Evolutionary conservation across 2,329 filamentous ascomycete genomes (phyloP).

Genomic region (Dryadomyces quercus-mongolicae): DNA sequence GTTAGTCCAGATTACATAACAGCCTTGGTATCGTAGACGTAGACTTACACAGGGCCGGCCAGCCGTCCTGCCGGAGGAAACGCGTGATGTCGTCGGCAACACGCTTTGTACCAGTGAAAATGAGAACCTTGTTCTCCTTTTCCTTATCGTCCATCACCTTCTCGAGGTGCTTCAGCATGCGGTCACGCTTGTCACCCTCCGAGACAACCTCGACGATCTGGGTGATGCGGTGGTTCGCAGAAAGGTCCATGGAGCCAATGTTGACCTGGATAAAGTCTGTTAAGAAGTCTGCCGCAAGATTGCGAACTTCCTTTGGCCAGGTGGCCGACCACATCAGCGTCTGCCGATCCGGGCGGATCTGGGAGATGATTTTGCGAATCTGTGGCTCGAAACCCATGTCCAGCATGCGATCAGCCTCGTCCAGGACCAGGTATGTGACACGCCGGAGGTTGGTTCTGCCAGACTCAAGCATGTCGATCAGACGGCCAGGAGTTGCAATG

Average conservation of each 20-base stretch:
- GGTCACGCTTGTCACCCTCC: conserved; percentile 95
- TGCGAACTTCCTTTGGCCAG: conserved; percentile 96
- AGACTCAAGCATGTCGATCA: conserved; percentile 97
- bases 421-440: conserved; percentile 94
- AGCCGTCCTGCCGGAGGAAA: conserved; percentile 94
- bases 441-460: conserved; percentile 97
- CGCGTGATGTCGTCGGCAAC: conserved; percentile 96
- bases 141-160: conserved; percentile 90
- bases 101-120: conserved; percentile 90
- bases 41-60: conserved; percentile 83
- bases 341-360: conserved; percentile 96
- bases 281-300: conserved; percentile 81
- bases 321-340: conserved; percentile 99
- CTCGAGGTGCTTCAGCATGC: conserved; percentile 95
- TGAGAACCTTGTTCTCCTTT: conserved; percentile 91
- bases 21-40: conserved; percentile 15
- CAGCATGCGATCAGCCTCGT: conserved; percentile 98
- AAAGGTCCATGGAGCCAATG: conserved; percentile 89
- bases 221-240: conserved; percentile 94
- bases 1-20: conserved; percentile 17
- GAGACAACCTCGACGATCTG: conserved; percentile 95
- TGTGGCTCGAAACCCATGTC: conserved; percentile 99
- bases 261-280: conserved; percentile 98
- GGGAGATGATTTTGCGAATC: conserved; percentile 95
- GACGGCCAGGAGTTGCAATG: conserved; percentile 93